Evolutionary conservation across 768 basidiomycete genomes (phyloP), one percentile per base, ranked within the genome.

Genomic region (Nevesoporus exiguus): DNA sequence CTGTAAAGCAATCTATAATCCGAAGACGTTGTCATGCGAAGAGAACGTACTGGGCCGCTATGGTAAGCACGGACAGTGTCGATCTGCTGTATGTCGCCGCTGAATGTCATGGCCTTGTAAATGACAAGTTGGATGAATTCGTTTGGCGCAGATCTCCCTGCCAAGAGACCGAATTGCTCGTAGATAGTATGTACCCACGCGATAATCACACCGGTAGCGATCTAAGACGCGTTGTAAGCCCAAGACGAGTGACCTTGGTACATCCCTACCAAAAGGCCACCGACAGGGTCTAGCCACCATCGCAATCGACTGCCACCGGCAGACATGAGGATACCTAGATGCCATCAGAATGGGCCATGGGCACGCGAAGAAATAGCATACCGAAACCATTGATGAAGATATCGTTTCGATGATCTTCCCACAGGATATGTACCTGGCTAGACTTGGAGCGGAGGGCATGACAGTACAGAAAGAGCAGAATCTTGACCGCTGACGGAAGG

Each of bases 341-440:
- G 44, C 42, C 34, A 21, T 58, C 29, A 49, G 27, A 42, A 34
- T 29, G 44, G n/a, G 5, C 13, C 36, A 39, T 0, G 14, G 25
- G 19, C n/a, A n/a, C 33, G 25, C 27, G 27, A 56, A 40, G 42
- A 43, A 27, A 15, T 27, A 3, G 51, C 77, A 31, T 56, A 86
- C 87, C 86, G 56, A 90, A 88, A 24, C 80, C 74, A 63, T 93
- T 93, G 66, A 93, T 84, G 66, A 83, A 90, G n/a, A 93, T 67
- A 64, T 96, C 96, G 63, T 94, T 98, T 60, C 95, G 78, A 60
- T 98, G 95, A 66, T 98, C 96, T 70, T 97, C 91, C 93, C 93
- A 98, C 27, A 97, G 80, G n/a, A 97, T 83, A 43, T 83, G 82
- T 3, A 99, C 96, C 71, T 99, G 97, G 62, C 90, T 94, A 7